Evolutionary conservation across 495 filamentous ascomycete genomes (phyloP), one percentile per base, ranked within the genome.

Genomic region (Amniculicola lignicola): DNA sequence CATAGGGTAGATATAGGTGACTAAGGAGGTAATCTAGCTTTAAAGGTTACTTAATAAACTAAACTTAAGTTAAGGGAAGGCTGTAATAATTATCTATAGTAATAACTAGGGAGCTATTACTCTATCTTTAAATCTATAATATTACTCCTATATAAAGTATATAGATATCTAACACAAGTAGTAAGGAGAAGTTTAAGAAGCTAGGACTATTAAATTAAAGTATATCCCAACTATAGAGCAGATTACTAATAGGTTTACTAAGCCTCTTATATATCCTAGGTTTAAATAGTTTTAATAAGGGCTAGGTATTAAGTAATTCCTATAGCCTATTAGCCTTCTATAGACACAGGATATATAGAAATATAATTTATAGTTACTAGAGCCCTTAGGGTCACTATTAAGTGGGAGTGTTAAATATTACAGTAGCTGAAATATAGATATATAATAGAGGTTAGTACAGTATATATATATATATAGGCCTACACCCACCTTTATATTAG

Each of bases 1-100:
- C 47, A 60, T 75, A 5, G 69, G 44, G 22, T 38, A 62, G 22
- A 72, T 54, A 21, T 40, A 71, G 53, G 72, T 69, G 31, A 67
- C 61, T 4, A 74, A 74, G 61, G 73, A 76, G 60, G 63, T 70
- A 2, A 65, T 75, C 22, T 74, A 66, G 67, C 43, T 75, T 28
- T 38, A 54, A 59, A 66, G 54, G 35, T 55, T 74, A 7, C 63
- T 72, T 14, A 56, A 63, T 36, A 66, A 71, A 41, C 46, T 71
- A 12, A 62, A 65, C 24, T 57, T 58, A 38, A 38, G 31, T 24
- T 33, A 67, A 43, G 61, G 49, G 25, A 45, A 27, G 54, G 21
- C 24, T 18, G 49, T 47, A 16, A 65, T 46, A 4, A 18, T 59
- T 12, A 48, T 64, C 16, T 59, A 37, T 27, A 43, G 31, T 5